Evolutionary conservation across 2,329 filamentous ascomycete genomes (phyloP).

Genomic region (Camptophora hylomeconis): DNA sequence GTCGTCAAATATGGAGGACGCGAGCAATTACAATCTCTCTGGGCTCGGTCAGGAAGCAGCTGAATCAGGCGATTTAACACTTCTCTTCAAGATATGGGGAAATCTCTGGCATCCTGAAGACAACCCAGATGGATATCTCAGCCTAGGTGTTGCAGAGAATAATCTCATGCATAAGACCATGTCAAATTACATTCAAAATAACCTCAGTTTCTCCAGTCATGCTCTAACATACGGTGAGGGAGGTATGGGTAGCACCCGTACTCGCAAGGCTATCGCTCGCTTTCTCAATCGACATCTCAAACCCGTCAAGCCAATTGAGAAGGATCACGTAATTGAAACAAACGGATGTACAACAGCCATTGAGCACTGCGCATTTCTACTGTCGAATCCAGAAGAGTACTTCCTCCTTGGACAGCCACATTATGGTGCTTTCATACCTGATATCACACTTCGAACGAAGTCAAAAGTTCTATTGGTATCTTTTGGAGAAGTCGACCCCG

Average conservation of each 20-base stretch:
- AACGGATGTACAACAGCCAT: conserved; percentile 25
- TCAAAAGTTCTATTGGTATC: conserved; percentile 31
- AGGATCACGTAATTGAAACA: conserved; percentile 21
- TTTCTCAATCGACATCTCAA: conserved; percentile 23
- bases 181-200: conserved; percentile 28
- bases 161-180: conserved; percentile 37
- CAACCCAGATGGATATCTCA: conserved; percentile 33
- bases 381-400: conserved; percentile 23
- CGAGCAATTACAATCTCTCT: too few relatives aligned
- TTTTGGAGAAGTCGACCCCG: conserved; percentile 33
- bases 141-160: conserved; percentile 42
- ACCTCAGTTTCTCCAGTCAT: conserved; percentile 20
- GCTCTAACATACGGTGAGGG: conserved; percentile 28
- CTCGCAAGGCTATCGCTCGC: conserved; percentile 19
- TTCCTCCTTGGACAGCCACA: conserved; percentile 25
- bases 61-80: too few relatives aligned
- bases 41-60: too few relatives aligned
- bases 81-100: conserved; percentile 33
- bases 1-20: too few relatives aligned
- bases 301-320: conserved; percentile 18
- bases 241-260: conserved; percentile 18
- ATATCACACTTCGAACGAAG: conserved; percentile 31
- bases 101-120: conserved; percentile 34
- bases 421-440: conserved; percentile 37
- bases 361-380: conserved; percentile 23